Evolutionary conservation across 495 filamentous ascomycete species (phyloP).

Genomic region (Annulohypoxylon stygium): DNA sequence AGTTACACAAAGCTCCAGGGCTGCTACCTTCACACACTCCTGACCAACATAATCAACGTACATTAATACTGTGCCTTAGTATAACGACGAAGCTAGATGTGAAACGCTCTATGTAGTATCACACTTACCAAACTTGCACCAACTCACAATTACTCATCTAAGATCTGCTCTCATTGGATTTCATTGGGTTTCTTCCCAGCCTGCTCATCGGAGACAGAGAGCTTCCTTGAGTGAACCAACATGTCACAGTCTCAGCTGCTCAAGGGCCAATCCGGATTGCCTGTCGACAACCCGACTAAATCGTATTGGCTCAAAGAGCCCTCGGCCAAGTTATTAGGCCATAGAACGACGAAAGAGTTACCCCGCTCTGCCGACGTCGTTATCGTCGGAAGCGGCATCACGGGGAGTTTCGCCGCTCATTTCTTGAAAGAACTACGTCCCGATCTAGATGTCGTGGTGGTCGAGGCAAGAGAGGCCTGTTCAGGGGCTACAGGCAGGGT

Average conservation of each 20-base stretch:
- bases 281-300: constrained; percentile 66
- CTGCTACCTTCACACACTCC: not conserved
- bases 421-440: constrained; percentile 62
- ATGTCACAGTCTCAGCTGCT: constrained; percentile 44
- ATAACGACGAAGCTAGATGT: not conserved
- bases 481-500: constrained; percentile 84
- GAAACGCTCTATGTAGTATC: constrained; percentile 14
- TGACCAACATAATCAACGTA: constrained; percentile 2
- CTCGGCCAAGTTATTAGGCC: constrained; percentile 67
- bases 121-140: constrained; percentile 5
- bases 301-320: constrained; percentile 81
- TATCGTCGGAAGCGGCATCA: constrained; percentile 80
- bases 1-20: not conserved
- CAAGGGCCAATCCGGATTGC: constrained; percentile 60
- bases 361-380: constrained; percentile 73
- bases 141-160: not conserved
- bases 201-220: constrained; percentile 3
- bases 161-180: not conserved
- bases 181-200: not conserved
- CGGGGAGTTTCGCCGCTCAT: constrained; percentile 74
- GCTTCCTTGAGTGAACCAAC: not conserved
- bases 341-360: constrained; percentile 70
- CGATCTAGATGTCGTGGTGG: constrained; percentile 69
- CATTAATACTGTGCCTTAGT: not conserved
- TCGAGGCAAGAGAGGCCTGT: constrained; percentile 84